Evolutionary conservation across 2,329 filamentous ascomycete species (phyloP).

Genomic region (Sphaerulina vaccinii): DNA sequence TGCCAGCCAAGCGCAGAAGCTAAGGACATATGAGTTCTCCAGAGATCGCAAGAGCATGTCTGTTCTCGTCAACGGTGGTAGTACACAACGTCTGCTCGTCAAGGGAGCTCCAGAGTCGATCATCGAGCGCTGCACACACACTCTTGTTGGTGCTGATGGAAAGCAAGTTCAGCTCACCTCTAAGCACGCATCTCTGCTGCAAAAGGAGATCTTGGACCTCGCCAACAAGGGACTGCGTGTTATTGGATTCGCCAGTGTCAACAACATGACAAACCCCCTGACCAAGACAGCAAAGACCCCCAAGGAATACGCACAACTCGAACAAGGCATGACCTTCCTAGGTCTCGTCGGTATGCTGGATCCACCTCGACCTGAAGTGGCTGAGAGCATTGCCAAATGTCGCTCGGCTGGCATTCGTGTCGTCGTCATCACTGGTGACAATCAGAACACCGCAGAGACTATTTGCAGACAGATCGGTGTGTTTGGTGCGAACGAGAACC

Average conservation of each 20-base stretch:
- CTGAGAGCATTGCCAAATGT: constrained; percentile 81
- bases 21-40: constrained; percentile 94
- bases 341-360: constrained; percentile 96
- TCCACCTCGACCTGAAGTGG: constrained; percentile 89
- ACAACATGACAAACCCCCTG: constrained; percentile 69
- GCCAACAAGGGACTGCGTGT: constrained; percentile 91
- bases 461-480: constrained; percentile 97
- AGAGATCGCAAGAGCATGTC: constrained; percentile 99
- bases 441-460: constrained; percentile 94
- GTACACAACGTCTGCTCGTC: constrained; percentile 78
- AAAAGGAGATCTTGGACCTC: constrained; percentile 81
- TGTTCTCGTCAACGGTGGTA: constrained; percentile 73
- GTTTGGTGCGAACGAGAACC: constrained; percentile 76
- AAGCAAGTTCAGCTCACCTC: constrained; percentile 71
- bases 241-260: constrained; percentile 84
- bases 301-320: constrained; percentile 78
- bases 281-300: constrained; percentile 73
- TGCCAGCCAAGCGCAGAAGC: constrained; percentile 69
- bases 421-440: constrained; percentile 97
- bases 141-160: constrained; percentile 73
- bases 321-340: constrained; percentile 91
- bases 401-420: constrained; percentile 91
- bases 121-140: constrained; percentile 84
- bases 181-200: constrained; percentile 67
- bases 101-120: constrained; percentile 96